Evolutionary conservation across 805 yeast genomes (phyloP), one percentile per base, ranked within the genome.

Genomic region (Lachancea cidri): DNA sequence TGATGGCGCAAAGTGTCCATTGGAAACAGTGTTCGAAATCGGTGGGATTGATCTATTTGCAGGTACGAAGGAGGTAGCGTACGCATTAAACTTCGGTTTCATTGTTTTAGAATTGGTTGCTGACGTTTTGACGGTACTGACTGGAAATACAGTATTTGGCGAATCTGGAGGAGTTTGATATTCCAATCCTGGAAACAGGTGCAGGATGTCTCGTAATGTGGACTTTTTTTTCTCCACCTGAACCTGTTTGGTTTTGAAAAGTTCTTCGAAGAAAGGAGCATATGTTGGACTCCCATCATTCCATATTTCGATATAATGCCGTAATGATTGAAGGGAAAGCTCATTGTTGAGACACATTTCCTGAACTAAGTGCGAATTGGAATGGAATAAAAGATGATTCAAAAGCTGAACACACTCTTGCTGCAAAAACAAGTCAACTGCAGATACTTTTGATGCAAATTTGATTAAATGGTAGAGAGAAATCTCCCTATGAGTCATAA

Each of bases 401-500:
- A 67, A 41, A 4, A 66, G 27, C 5, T 44, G 45, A 3, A 65
- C 51, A 14, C 64, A 59, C 3, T 56, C 38, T 17, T 40, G 44
- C 38, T 68, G 71, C 31, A 73, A 37, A 3, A 46, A 47, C 35
- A 71, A 41, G 44, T 68, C 70, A 14, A 53, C 57, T 7, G 52
- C 39, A 19, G 73, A 64, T 7, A 65, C 42, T 14, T 52, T 51
- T 11, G 53, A 49, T 8, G 63, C 55, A 27, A 67, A 66, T 40
- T 62, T 65, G 14, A 72, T 44, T 0, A 68, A 35, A 44, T 59
- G 62, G 40, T 55, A 64, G 13, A 66, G 42, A 1, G 67, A 60
- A 25, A 66, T 50, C 32, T 67, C 54, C 11, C 69, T 69, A 49
- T 69, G 65, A 0, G 63, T 39, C 4, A 58, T 42, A 17, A 70